phyloP scores from a whole-genome alignment of 78 protist species.

The Dictyostelium purpureum region DNA sequence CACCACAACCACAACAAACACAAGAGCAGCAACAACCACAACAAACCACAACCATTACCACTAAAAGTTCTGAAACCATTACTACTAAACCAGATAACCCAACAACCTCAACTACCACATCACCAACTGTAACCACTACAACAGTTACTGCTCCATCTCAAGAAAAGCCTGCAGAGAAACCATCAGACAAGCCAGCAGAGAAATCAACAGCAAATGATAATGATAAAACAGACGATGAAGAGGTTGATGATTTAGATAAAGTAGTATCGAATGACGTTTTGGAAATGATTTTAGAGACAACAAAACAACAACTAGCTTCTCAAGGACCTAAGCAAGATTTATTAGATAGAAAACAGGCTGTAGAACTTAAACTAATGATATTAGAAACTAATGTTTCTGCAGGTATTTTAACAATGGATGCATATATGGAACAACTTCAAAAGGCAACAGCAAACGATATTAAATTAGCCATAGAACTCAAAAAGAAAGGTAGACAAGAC shows the following conservation, averaged over 20 bases:
- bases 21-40: neutral
- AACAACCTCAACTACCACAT: neutral
- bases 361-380: conserved; percentile 45
- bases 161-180: neutral
- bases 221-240: neutral
- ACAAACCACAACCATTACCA: neutral
- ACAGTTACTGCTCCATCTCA: neutral
- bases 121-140: neutral
- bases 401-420: conserved; percentile 38
- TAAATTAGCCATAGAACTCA: conserved; percentile 9
- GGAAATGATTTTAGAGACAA: conserved; percentile 5
- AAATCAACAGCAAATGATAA: neutral
- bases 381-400: conserved; percentile 37
- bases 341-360: conserved; percentile 61
- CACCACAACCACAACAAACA: neutral
- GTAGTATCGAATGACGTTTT: conserved; percentile 62
- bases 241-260: conserved; percentile 17
- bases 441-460: conserved; percentile 30
- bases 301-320: conserved; percentile 5
- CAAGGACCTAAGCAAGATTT: conserved; percentile 30
- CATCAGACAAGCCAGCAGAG: neutral
- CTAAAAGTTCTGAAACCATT: neutral
- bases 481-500: conserved; percentile 37
- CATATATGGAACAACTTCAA: conserved; percentile 26
- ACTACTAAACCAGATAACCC: neutral